Evolutionary conservation across 495 filamentous ascomycete genomes (phyloP).

Genomic region (Xylaria grammica): DNA sequence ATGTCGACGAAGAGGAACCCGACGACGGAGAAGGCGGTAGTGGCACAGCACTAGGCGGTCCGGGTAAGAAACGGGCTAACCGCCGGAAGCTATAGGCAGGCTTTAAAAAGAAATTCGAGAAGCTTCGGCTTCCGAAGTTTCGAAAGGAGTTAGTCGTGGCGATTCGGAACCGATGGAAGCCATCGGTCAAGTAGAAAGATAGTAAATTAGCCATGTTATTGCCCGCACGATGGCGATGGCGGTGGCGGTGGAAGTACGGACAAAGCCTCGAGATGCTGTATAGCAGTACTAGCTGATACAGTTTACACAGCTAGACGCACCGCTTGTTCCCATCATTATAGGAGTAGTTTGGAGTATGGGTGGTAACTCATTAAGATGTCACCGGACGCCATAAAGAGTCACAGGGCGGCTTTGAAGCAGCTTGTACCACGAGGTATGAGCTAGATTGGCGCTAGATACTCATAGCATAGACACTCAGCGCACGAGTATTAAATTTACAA

Average conservation of each 20-base stretch:
- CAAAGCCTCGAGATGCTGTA: too few species aligned
- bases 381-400: neutral
- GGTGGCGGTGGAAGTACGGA: too few species aligned
- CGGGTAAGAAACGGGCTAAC: constrained; percentile 44
- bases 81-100: constrained; percentile 40
- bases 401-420: neutral
- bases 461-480: too few species aligned
- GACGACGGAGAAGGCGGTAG: constrained; percentile 36
- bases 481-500: too few species aligned
- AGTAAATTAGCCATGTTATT: neutral
- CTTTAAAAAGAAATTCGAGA: too few species aligned
- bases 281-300: neutral
- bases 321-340: neutral
- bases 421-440: neutral
- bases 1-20: constrained; percentile 57
- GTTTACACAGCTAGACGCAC: neutral
- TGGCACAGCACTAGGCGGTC: neutral
- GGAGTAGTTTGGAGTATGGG: neutral
- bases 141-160: too few species aligned
- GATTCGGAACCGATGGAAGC: neutral
- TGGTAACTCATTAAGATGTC: neutral
- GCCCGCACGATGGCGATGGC: too few species aligned
- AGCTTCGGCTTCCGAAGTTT: too few species aligned
- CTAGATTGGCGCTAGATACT: too few species aligned
- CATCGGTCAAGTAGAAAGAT: neutral